phyloP scores from a whole-genome alignment of 805 yeast species.

The Metschnikowia picachoensis region DNA sequence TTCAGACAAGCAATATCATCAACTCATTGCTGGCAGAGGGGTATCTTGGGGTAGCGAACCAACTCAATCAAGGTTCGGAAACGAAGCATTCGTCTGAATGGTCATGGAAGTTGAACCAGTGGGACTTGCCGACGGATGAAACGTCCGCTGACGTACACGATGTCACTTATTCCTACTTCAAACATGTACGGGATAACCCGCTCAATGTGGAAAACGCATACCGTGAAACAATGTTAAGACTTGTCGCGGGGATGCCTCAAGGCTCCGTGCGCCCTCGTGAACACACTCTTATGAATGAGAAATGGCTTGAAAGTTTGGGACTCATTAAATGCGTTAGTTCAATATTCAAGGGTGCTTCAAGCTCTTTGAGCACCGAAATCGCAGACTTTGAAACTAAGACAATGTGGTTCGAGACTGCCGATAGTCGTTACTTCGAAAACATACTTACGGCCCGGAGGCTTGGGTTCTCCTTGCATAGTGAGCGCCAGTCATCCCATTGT shows the following conservation, averaged over 20 bases:
- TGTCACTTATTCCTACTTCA: conserved; percentile 50
- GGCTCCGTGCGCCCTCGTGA: no score
- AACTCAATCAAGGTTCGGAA: conserved; percentile 29
- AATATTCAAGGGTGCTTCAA: conserved; percentile 7
- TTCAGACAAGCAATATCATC: conserved; percentile 20
- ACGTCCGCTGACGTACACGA: conserved; percentile 37
- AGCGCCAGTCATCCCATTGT: no score
- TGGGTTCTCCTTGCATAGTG: conserved; percentile 23
- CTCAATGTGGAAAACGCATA: conserved; percentile 14
- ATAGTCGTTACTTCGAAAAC: conserved; percentile 12
- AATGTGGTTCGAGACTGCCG: conserved; percentile 13
- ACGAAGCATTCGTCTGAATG: conserved; percentile 39
- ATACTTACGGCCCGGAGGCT: conserved; percentile 41
- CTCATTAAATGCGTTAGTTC: conserved; percentile 4
- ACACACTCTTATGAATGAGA: not conserved
- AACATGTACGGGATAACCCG: conserved; percentile 39
- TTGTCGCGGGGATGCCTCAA: conserved; percentile 10
- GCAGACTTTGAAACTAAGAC: conserved; percentile 4
- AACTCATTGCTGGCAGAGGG: conserved; percentile 49
- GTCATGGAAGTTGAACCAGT: conserved; percentile 72
- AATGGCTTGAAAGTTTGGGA: conserved; percentile 10
- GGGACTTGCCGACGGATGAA: conserved; percentile 63
- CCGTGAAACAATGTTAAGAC: conserved; percentile 18
- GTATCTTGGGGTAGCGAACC: conserved; percentile 51
- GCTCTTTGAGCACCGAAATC: conserved; percentile 3